Conservation (phyloP, 345 rosid species). For the Citrus cavaleriei region DNA sequence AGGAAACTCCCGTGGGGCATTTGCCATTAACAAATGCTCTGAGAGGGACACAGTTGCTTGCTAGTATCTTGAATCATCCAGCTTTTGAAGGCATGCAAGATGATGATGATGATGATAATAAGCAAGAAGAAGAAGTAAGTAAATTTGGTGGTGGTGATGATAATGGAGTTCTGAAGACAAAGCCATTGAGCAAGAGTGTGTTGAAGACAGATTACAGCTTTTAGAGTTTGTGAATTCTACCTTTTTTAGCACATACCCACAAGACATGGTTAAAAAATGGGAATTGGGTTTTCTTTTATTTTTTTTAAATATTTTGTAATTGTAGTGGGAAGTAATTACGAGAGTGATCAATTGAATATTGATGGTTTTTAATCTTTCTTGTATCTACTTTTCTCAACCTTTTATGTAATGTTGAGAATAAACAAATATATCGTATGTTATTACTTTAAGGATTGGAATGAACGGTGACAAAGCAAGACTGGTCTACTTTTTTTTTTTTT, state of each 20-base stretch:
- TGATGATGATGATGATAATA: slow-evolving; percentile 21
- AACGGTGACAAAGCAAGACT: neutral
- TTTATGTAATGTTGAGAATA: neutral
- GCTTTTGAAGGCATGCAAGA: slow-evolving; percentile 50
- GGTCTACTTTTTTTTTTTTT: neutral
- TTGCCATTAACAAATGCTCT: slow-evolving; percentile 92
- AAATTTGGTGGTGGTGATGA: neutral
- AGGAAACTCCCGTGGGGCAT: slow-evolving; percentile 79
- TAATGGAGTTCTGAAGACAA: slow-evolving; percentile 15
- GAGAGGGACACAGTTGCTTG: slow-evolving; percentile 80
- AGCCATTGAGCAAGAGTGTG: slow-evolving; percentile 32
- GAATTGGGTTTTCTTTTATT: neutral
- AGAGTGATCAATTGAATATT: neutral
- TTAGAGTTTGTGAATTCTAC: slow-evolving; percentile 14
- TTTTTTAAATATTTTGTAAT: too few species aligned
- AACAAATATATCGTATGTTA: neutral
- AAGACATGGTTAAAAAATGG: neutral
- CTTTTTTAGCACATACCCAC: neutral
- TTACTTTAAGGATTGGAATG: neutral
- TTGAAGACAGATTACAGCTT: slow-evolving; percentile 63
- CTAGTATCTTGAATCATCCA: slow-evolving; percentile 64
- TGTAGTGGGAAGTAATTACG: neutral
- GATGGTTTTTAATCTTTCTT: neutral
- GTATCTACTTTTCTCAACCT: neutral
- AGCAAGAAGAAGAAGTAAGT: neutral